Evolutionary conservation across 768 basidiomycete genomes (phyloP).

Genomic region (Neoboletus magnificus): DNA sequence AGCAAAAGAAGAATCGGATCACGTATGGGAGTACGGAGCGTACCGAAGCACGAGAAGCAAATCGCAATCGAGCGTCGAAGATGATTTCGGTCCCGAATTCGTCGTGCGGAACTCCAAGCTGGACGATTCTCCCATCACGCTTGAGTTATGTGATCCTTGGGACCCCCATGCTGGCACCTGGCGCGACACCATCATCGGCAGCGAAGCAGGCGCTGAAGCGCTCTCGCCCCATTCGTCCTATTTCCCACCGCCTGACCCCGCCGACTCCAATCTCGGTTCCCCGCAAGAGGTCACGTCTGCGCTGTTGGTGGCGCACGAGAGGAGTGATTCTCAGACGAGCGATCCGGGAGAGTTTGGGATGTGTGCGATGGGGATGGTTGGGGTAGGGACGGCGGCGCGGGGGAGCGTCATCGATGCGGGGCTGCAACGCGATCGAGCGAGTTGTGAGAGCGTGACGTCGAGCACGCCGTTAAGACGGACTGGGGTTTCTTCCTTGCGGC

Average conservation of each 20-base stretch:
- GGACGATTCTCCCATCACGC: neutral
- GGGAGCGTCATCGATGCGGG: conserved; percentile 27
- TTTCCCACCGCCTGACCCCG: conserved; percentile 2
- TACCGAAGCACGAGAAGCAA: conserved; percentile 37
- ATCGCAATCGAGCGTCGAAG: conserved; percentile 24
- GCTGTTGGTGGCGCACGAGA: conserved; percentile 34
- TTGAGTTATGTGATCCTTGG: conserved; percentile 23
- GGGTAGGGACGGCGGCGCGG: conserved; percentile 42
- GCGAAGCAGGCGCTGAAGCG: conserved; percentile 15
- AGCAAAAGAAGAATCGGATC: conserved; percentile 12
- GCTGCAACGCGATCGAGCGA: conserved; percentile 9
- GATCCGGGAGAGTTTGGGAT: conserved; percentile 24
- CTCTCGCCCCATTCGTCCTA: conserved; percentile 10
- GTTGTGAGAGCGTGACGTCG: conserved; percentile 13
- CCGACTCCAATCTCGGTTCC: conserved; percentile 12
- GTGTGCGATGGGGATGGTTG: conserved; percentile 38
- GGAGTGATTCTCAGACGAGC: conserved; percentile 9
- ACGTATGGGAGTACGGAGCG: conserved; percentile 13
- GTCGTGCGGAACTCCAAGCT: conserved; percentile 6
- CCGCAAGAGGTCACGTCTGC: conserved; percentile 29
- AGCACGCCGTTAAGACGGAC: conserved; percentile 2
- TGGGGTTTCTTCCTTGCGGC: conserved; percentile 1
- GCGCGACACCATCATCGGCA: conserved; percentile 31
- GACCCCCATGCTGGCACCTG: conserved; percentile 21
- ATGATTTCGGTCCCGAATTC: conserved; percentile 9